phyloP scores from a whole-genome alignment of 2,329 filamentous ascomycete genomes.

The Aspergillus carbonarius region DNA sequence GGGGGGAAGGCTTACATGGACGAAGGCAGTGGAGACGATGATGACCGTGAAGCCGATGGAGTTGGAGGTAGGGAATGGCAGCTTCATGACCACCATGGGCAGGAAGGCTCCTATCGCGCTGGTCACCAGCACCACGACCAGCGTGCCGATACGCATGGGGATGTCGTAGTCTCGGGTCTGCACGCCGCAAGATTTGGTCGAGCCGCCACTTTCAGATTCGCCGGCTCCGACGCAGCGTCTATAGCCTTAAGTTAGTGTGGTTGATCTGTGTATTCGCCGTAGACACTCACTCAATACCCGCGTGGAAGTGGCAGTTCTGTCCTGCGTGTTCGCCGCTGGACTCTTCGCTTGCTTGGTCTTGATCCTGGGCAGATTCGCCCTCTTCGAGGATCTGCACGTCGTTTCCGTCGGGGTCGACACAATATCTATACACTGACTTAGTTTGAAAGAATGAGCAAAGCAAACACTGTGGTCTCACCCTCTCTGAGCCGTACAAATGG shows the following conservation, averaged over 20 bases:
- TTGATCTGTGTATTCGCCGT: neutral
- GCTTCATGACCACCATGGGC: conserved; percentile 63
- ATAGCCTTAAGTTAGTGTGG: neutral
- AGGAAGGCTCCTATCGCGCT: conserved; percentile 67
- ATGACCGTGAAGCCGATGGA: too few species aligned
- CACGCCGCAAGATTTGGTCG: too few species aligned
- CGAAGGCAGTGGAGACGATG: too few species aligned
- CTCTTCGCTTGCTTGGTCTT: conserved; percentile 20
- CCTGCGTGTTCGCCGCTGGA: conserved; percentile 9
- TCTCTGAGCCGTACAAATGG: conserved; percentile 55
- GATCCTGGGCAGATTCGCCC: conserved; percentile 22
- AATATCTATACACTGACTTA: conserved; percentile 52
- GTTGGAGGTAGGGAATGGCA: conserved; percentile 53
- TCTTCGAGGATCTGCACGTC: conserved; percentile 59
- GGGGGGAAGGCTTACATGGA: too few species aligned
- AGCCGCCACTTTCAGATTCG: too few species aligned
- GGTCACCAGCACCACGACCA: conserved; percentile 70
- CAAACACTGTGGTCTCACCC: conserved; percentile 50
- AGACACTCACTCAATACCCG: conserved; percentile 67
- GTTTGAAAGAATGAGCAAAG: neutral
- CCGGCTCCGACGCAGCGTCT: too few species aligned
- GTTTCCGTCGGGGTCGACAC: conserved; percentile 58
- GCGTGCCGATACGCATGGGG: conserved; percentile 64
- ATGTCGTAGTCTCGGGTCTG: conserved; percentile 63
- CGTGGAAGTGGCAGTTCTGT: conserved; percentile 70